A percentile compares a stretch with the other conserved stretches of the same genome.
phyloP scores from a whole-genome alignment of 352 stramenopile species.

The Pythium scleroteichum region DNA sequence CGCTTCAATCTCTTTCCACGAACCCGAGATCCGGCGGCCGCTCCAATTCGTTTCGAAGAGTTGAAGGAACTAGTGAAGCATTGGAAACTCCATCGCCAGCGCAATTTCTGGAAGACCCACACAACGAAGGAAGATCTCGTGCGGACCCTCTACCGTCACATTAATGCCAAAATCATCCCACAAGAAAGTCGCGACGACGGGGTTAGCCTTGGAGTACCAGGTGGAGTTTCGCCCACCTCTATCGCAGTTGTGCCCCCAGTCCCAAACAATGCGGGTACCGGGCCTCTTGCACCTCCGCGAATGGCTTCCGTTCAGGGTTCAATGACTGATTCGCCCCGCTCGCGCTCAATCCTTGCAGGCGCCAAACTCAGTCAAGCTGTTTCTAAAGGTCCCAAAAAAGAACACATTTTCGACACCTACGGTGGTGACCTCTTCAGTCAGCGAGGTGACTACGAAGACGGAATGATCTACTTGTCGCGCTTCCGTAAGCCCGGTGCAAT shows the following conservation, averaged over 20 bases:
- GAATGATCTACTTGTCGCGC: conserved; percentile 87
- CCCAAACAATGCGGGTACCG: background rate
- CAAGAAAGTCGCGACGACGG: conserved; percentile 54
- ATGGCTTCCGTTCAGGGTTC: conserved; percentile 32
- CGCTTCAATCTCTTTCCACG: conserved; percentile 77
- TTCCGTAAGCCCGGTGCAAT: conserved; percentile 61
- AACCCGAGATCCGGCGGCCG: conserved; percentile 67
- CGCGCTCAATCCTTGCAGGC: conserved; percentile 50
- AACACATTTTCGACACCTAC: conserved; percentile 68
- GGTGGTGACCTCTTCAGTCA: conserved; percentile 82
- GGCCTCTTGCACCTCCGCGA: conserved; percentile 35
- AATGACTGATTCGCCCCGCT: conserved; percentile 49
- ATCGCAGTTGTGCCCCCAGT: background rate
- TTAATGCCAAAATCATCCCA: conserved; percentile 85
- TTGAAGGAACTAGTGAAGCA: conserved; percentile 90
- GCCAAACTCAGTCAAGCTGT: conserved; percentile 28
- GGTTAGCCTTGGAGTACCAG: conserved; percentile 1
- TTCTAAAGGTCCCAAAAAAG: conserved; percentile 32
- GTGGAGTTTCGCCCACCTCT: conserved; percentile 6
- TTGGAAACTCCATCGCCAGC: conserved; percentile 89
- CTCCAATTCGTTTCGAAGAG: conserved; percentile 88
- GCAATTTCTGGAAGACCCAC: conserved; percentile 91
- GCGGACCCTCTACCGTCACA: conserved; percentile 80
- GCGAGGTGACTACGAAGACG: conserved; percentile 80
- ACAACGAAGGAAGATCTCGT: conserved; percentile 88